phyloP scores from a whole-genome alignment of 2,329 filamentous ascomycete species.

The Chrysoporthe deuterocubensis region DNA sequence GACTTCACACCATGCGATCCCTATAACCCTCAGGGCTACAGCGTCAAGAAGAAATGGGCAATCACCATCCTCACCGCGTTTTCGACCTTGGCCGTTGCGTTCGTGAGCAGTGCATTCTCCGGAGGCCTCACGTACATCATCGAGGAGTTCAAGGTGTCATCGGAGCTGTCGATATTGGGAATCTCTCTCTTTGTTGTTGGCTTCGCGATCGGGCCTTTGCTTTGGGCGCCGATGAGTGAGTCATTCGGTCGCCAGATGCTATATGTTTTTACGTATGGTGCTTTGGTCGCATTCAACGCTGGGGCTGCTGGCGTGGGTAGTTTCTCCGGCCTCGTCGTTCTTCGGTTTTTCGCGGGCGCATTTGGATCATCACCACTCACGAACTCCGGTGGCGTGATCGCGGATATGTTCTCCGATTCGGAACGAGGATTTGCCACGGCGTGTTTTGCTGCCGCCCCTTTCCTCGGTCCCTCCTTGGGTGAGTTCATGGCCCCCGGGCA shows the following conservation, averaged over 20 bases:
- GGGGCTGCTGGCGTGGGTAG: conserved; percentile 61
- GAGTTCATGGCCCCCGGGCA: neutral
- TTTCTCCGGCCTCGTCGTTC: conserved; percentile 61
- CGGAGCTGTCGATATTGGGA: conserved; percentile 62
- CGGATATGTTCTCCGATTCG: conserved; percentile 60
- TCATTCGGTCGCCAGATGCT: conserved; percentile 63
- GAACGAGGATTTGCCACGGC: conserved; percentile 63
- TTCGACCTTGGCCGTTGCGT: conserved; percentile 70
- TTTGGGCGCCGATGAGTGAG: conserved; percentile 44
- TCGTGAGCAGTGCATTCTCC: conserved; percentile 71
- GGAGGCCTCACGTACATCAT: conserved; percentile 61
- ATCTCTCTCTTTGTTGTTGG: conserved; percentile 44
- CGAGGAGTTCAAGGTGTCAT: conserved; percentile 54
- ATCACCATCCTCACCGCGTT: conserved; percentile 67
- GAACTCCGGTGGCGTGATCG: conserved; percentile 65
- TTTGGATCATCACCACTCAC: conserved; percentile 67
- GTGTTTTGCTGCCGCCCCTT: conserved; percentile 68
- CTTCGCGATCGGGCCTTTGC: conserved; percentile 29
- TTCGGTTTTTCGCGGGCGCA: conserved; percentile 66
- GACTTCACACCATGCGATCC: conserved; percentile 70
- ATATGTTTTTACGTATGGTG: conserved; percentile 60
- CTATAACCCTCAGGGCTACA: conserved; percentile 68
- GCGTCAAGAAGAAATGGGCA: conserved; percentile 63
- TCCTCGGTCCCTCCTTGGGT: conserved; percentile 63
- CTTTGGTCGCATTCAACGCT: conserved; percentile 64